Base-by-base conservation (phyloP, 495 filamentous ascomycete species). In the Ramalina intermedia region DNA sequence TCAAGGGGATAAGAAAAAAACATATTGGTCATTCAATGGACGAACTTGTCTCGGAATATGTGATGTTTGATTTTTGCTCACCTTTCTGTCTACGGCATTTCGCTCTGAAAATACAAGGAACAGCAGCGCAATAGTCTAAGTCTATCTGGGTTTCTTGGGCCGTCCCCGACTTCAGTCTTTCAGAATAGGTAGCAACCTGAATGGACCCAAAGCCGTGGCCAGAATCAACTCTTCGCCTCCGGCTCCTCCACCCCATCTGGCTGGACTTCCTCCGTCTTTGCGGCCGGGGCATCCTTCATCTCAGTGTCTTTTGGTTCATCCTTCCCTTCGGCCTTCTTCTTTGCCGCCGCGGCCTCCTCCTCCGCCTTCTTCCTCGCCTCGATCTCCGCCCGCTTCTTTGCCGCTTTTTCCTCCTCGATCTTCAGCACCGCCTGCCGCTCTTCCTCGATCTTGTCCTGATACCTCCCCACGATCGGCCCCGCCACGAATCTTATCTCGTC, bases 401-500 rank as follows among this genome's bases (percentile, higher is more conserved):
- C 83, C 49, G 80, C 79, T 48, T 82, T 84, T 59, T 93, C 88
- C 57, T 96, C 86, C 52, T 87, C 74, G 38, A 72, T 78, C 58
- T 84, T 80, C 58, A 77, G 77, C 21, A 83, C 59, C 8, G 81
- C 84, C 60, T 87, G 78, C 37, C 88, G 84, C 68, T 96, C 89
- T 50, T 81, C 82, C 61, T 96, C 87, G 50, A 83, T 68, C 72
- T 94, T 95, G 66, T 98, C 91, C 61, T 85, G 84, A 77, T 94
- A 87, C 49, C 89, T 82, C 70, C 95, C 89, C 43, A 87, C 80
- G 65, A 98, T 84, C 52, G 91, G 93, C 16, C 88, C 90, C 42
- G 87, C 82, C 48, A 93, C 71, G 56, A 86, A 80, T 58, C 86
- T 84, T 65, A 99, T 87, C 63, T 99, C 91, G 50, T 96, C 90